Base-by-base conservation (phyloP, 169 alveolate species). In the Cryptosporidium meleagridis region DNA sequence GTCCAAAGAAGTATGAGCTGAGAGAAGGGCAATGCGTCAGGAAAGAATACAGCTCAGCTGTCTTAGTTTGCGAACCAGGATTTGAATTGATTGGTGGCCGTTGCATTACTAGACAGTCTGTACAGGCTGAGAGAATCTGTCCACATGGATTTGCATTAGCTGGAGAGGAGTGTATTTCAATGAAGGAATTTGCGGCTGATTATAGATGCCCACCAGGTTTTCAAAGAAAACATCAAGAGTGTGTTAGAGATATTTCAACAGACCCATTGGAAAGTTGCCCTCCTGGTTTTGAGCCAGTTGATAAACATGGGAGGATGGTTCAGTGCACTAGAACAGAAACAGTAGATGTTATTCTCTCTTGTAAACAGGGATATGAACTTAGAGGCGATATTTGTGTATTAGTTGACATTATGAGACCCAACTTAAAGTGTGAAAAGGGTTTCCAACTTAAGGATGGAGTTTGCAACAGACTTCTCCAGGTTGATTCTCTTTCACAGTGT, bases 141-240 rank as follows among this genome's bases (percentile, higher is more conserved):
- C 89, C 89, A 41, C 89, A 80, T 65, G 89, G 89, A 62, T 80
- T 80, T 62, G 80, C 75, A 62, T 23, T 80, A 31, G 89, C 68
- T 16, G 89, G 89, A 44, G 89, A 80, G 7, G 89, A 80, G 67
- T 80, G 89, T 65, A 65, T 80, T 61, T 62, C 89, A 31, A 80
- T 80, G 89, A 80, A 80, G 48, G 89, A 80, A 33, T 80, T 80
- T 65, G 23, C 89, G 23, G 89, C 89, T 26, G 89, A 80, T 33
- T 80, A 80, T 33, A 37, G 89, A 48, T 80, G 89, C 68, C 89
- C 89, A 35, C 89, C 89, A n/a, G 89, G 89, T 3, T 80, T 80
- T 31, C 89, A 80, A 33, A 80, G 89, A 12, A 80, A 80, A 23
- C 89, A 80, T 44, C 89, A 80, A 41, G 89, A 80, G 52, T 80